Conservation (phyloP, 805 yeast species). For the Scheffersomyces amazonensis region DNA sequence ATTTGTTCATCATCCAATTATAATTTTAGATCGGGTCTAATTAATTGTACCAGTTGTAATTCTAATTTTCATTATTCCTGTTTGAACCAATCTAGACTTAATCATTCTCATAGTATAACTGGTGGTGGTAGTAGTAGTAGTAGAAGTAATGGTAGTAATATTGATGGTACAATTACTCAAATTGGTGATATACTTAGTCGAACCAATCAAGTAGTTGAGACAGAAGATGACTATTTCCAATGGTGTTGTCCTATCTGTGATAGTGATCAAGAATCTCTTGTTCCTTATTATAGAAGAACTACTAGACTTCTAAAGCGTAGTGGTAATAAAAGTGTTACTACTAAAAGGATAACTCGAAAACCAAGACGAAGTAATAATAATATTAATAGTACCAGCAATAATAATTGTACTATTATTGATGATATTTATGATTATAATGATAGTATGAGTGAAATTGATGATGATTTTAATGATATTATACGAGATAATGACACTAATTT, state of each 20-base stretch:
- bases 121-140: no score
- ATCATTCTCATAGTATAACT: no score
- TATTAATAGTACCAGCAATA: no score
- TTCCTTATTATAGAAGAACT: conserved; percentile 1
- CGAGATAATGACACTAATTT: neutral
- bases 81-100: conserved; percentile 22
- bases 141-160: no score
- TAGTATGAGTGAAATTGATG: neutral
- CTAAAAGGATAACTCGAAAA: no score
- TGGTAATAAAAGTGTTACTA: neutral
- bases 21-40: conserved; percentile 16
- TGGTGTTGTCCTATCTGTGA: conserved; percentile 58
- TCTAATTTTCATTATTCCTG: conserved; percentile 40
- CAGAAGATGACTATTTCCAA: conserved; percentile 8
- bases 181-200: no score
- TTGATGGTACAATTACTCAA: no score
- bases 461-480: neutral
- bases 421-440: no score
- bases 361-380: no score
- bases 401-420: no score
- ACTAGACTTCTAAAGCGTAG: neutral
- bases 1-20: conserved; percentile 36
- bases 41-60: conserved; percentile 32
- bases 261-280: conserved; percentile 31
- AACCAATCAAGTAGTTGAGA: no score